These are phyloP conservation scores for Barnettozyma pratensis DNA, from an alignment of 805 yeast genomes.

Conservation along the genomic window DNA sequence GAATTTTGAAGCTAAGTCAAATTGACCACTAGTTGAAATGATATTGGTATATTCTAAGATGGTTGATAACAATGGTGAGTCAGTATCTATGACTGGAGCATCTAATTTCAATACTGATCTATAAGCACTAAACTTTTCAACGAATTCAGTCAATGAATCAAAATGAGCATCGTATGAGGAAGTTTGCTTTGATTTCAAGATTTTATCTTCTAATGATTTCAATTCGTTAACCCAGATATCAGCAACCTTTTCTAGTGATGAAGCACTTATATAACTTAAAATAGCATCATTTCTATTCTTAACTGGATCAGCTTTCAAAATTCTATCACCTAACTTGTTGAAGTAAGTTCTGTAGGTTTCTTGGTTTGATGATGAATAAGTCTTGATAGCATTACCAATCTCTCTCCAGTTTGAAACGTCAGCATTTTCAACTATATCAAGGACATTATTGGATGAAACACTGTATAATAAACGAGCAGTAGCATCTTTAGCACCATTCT, in stretches of 20 bases:
- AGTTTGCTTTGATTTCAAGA: constrained; percentile 31
- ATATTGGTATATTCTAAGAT: constrained; percentile 78
- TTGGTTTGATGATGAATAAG: constrained; percentile 41
- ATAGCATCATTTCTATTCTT: constrained; percentile 69
- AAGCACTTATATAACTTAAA: constrained; percentile 72
- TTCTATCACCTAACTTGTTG: constrained; percentile 71
- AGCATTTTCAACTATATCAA: constrained; percentile 73
- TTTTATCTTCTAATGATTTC: constrained; percentile 38
- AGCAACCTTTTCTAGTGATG: constrained; percentile 73
- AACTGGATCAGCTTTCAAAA: constrained; percentile 42
- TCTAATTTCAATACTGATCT: constrained; percentile 42
- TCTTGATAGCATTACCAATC: constrained; percentile 63
- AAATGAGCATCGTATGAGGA: constrained; percentile 82
- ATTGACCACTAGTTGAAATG: constrained; percentile 77
- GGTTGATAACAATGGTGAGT: constrained; percentile 35
- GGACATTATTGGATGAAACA: constrained; percentile 46
- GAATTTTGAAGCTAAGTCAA: constrained; percentile 72
- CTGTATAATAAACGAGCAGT: constrained; percentile 73
- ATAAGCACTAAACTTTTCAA: constrained; percentile 78
- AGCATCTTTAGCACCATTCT: constrained; percentile 41
- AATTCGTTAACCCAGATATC: constrained; percentile 81
- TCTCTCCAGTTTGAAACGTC: constrained; percentile 80
- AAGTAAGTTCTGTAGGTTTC: constrained; percentile 50
- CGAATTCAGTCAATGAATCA: constrained; percentile 72
- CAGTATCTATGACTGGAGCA: constrained; percentile 21